Base-by-base conservation (phyloP, 2,329 filamentous ascomycete species). In the Chalaropsis thielavioides region DNA sequence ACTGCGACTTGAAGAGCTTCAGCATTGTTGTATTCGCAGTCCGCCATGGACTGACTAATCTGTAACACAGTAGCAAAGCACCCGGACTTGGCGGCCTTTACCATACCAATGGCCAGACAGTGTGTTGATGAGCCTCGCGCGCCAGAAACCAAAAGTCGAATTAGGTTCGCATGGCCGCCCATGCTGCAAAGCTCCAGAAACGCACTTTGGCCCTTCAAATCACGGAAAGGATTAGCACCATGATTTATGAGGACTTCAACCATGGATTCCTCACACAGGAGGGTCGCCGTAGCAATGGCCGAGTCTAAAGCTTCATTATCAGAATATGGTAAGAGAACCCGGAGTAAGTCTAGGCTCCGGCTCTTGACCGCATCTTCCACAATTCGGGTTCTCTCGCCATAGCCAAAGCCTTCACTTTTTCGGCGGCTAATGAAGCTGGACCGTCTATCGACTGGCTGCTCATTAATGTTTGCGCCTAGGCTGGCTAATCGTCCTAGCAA, bases 1-100 rank as follows among this genome's bases (percentile, higher is more conserved):
- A 84, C 72, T 2, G 82, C 81, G 0, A 74, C 70, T 66, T 78
- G 80, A 31, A 85, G 73, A 0, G 81, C 81, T 22, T 81, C 77
- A 10, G 77, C 80, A 1, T 76, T 72, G 67, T 81, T 78, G 69
- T 79, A 76, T 67, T 80, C 79, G 5, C 78, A 79, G 62, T 85
- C 80, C 1, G 81, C 82, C 1, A 74, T 76, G 0, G 81, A 79
- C 38, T 80, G 77, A 67, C 78, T 81, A 0, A 84, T 73, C 44
- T 77, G 74, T 8, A 78, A 68, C 0, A 83, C 81, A 1, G 78
- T 82, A 1, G 77, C 75, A 4, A 81, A 70, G 64, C 79, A 82
- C 0, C 79, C 80, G 2, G 76, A 76, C 38, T 74, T 75, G 0
- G 78, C 73, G 3, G 81, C 81, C 58, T 81, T 79, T 11, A 79